A percentile compares a stretch with the other conserved stretches of the same genome.
Evolutionary conservation across 257 asterid genomes (phyloP).

Genomic region (Cordia subcordata): DNA sequence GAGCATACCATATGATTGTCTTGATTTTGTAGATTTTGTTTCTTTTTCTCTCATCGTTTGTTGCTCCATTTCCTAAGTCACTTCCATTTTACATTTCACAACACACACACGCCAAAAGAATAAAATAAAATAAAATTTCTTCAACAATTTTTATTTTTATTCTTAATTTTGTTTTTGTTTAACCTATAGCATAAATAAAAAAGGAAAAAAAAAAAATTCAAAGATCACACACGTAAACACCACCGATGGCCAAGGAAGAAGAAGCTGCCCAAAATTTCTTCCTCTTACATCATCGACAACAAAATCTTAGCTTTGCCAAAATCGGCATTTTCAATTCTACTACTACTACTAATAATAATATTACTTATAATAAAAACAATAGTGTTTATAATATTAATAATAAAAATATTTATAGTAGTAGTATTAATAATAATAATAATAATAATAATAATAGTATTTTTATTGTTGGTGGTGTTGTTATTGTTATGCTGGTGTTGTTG

Average conservation of each 20-base stretch:
- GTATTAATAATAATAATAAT: no score
- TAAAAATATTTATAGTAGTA: background rate
- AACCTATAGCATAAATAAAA: no score
- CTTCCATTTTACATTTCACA: background rate
- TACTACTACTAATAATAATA: background rate
- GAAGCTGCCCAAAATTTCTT: background rate
- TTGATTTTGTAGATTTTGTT: no score
- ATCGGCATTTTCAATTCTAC: background rate
- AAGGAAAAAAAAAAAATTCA: background rate
- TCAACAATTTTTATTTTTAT: no score
- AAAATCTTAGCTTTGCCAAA: background rate
- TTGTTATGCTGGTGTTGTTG: constrained; percentile 80
- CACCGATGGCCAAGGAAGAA: constrained; percentile 7
- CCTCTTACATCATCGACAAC: background rate
- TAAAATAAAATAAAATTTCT: no score
- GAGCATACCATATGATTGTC: no score
- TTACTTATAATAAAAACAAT: background rate
- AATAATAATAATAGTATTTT: no score
- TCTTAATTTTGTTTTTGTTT: no score
- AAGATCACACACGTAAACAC: constrained; percentile 4
- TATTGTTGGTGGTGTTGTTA: constrained; percentile 27
- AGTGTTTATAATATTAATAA: background rate
- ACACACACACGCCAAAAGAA: no score
- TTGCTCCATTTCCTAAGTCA: no score
- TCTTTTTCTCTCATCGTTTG: constrained; percentile 1